Evolutionary conservation across 2,329 filamentous ascomycete genomes (phyloP).

Genomic region (Aspergillus sp.): DNA sequence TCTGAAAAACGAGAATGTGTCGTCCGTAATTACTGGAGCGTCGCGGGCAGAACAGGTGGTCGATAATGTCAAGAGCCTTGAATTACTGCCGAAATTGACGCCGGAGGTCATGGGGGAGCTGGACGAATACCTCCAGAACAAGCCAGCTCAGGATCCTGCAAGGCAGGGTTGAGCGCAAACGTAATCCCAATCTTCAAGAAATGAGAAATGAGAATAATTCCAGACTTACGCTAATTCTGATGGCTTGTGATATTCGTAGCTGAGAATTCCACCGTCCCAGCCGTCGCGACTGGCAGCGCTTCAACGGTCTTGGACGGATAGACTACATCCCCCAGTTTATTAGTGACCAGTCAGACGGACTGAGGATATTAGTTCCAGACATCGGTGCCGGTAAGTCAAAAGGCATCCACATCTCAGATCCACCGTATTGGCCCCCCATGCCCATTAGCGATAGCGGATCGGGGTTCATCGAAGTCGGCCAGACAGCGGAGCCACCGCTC

Average conservation of each 20-base stretch:
- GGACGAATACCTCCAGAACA: constrained; percentile 38
- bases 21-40: constrained; percentile 44
- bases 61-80: constrained; percentile 48
- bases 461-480: neutral
- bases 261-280: neutral
- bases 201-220: too few relatives aligned
- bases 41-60: constrained; percentile 45
- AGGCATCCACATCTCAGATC: neutral
- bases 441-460: neutral
- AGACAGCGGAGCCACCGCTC: neutral
- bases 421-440: neutral
- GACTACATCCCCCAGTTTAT: constrained; percentile 2
- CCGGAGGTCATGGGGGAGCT: constrained; percentile 49
- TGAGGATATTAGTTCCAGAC: neutral
- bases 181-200: too few relatives aligned
- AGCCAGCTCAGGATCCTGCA: constrained; percentile 20
- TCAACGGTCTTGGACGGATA: neutral
- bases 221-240: neutral
- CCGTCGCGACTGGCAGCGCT: too few relatives aligned
- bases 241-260: too few relatives aligned
- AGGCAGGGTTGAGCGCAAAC: neutral
- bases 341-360: neutral
- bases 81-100: constrained; percentile 45
- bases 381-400: neutral
- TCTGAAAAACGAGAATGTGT: constrained; percentile 59